phyloP scores from a whole-genome alignment of 192 early-diverging fungal species.

The Chytriomyces hyalinus region DNA sequence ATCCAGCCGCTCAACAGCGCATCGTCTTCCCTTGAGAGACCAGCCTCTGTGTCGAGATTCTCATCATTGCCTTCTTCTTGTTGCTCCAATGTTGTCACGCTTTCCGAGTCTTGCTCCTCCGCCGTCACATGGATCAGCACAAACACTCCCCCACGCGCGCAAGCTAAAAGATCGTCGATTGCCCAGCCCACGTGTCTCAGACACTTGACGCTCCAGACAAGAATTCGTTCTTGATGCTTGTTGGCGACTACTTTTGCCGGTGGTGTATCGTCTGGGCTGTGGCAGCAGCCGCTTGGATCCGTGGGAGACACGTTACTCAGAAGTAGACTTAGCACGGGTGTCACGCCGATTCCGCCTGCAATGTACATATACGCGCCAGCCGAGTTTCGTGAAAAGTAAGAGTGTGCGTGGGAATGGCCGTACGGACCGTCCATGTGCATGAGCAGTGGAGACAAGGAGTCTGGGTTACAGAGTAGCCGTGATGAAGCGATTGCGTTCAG shows the following conservation, averaged over 20 bases:
- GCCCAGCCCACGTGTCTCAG: conserved; percentile 23
- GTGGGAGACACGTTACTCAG: neutral
- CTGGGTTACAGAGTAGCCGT: neutral
- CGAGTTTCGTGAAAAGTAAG: neutral
- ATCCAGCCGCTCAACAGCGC: neutral
- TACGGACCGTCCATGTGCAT: conserved; percentile 25
- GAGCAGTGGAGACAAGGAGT: neutral
- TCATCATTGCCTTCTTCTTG: neutral
- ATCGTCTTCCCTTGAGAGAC: neutral
- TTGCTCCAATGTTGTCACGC: neutral
- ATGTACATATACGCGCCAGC: neutral
- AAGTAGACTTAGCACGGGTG: conserved; percentile 13
- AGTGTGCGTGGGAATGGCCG: neutral
- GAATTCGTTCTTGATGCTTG: neutral
- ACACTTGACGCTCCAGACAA: conserved; percentile 27
- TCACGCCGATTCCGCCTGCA: conserved; percentile 26
- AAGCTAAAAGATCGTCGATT: neutral
- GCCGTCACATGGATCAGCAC: neutral
- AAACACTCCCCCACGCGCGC: neutral
- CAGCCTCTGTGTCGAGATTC: neutral
- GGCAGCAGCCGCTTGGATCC: neutral
- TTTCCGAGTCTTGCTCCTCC: neutral
- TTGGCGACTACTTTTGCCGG: neutral
- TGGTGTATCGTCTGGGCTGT: neutral
- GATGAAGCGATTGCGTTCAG: conserved; percentile 14